phyloP scores from a whole-genome alignment of 106 monocot genomes.

The Dendrobium huoshanense region DNA sequence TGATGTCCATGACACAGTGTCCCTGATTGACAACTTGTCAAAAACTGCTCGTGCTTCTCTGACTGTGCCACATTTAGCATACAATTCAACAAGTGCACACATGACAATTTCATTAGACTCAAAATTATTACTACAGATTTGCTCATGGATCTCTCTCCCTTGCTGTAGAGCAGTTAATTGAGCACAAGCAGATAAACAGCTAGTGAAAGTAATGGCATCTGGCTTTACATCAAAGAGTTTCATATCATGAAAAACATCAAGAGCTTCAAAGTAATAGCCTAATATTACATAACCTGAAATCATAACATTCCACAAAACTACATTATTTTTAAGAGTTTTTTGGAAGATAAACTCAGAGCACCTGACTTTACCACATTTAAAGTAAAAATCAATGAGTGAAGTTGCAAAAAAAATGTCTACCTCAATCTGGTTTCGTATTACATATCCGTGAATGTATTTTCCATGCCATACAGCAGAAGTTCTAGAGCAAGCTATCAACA shows the following conservation, averaged over 20 bases:
- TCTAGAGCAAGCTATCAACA: slow-evolving; percentile 49
- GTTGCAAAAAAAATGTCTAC: slow-evolving; percentile 42
- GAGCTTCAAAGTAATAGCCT: slow-evolving; percentile 37
- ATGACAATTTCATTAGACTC: slow-evolving; percentile 53
- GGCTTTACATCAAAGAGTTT: slow-evolving; percentile 25
- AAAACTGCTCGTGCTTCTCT: slow-evolving; percentile 48
- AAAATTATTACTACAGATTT: slow-evolving; percentile 18
- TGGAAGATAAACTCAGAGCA: slow-evolving; percentile 36
- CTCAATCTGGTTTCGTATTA: slow-evolving; percentile 35
- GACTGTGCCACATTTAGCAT: slow-evolving; percentile 79
- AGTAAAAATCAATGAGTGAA: slow-evolving; percentile 63
- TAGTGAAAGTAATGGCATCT: slow-evolving; percentile 49
- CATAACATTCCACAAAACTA: slow-evolving; percentile 73
- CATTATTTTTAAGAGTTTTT: slow-evolving; percentile 28
- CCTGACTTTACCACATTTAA: slow-evolving; percentile 41
- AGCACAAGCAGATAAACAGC: slow-evolving; percentile 54
- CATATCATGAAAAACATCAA: slow-evolving; percentile 38
- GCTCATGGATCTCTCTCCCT: slow-evolving; percentile 56
- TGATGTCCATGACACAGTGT: slow-evolving; percentile 64
- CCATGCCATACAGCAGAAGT: slow-evolving; percentile 35
- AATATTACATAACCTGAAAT: slow-evolving; percentile 48
- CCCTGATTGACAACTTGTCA: slow-evolving; percentile 33
- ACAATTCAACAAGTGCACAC: slow-evolving; percentile 71
- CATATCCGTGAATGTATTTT: slow-evolving; percentile 53
- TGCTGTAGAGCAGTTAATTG: slow-evolving; percentile 61